These are phyloP conservation scores for Hyaloperonospora arabidopsidis DNA, from an alignment of 352 stramenopile genomes.

Conservation along the genomic window DNA sequence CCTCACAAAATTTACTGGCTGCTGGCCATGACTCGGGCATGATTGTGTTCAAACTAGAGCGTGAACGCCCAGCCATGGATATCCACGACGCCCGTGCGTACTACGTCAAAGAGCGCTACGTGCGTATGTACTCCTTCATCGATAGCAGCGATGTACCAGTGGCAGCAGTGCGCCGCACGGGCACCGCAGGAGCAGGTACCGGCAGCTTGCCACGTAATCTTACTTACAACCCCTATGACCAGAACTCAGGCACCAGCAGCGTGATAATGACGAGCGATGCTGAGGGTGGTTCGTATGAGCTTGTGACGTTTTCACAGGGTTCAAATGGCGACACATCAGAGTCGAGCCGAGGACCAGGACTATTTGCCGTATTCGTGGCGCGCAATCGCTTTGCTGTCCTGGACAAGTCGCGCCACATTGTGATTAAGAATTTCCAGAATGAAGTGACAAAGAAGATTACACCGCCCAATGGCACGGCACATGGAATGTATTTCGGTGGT, in stretches of 20 bases:
- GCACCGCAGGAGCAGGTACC: constrained; percentile 74
- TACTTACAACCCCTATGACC: constrained; percentile 95
- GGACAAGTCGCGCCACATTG: constrained; percentile 93
- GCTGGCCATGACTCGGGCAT: constrained; percentile 99
- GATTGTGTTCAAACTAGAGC: constrained; percentile 99
- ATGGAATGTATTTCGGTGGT: constrained; percentile 95
- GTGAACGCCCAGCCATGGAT: constrained; percentile 94
- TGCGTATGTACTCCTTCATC: constrained; percentile 94
- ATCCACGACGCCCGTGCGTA: constrained; percentile 83
- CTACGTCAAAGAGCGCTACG: constrained; percentile 97
- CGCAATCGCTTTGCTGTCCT: constrained; percentile 97
- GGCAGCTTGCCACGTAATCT: constrained; percentile 91
- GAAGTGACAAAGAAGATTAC: constrained; percentile 97
- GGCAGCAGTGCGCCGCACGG: constrained; percentile 57
- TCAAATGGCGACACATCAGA: constrained; percentile 82
- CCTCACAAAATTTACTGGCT: constrained; percentile 95
- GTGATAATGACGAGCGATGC: constrained; percentile 93
- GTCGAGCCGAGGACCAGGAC: constrained; percentile 89
- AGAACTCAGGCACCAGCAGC: constrained; percentile 71
- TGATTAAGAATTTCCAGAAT: constrained; percentile 99
- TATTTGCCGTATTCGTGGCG: constrained; percentile 95
- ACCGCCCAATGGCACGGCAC: constrained; percentile 91
- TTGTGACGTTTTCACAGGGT: constrained; percentile 90
- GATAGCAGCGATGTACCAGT: constrained; percentile 73
- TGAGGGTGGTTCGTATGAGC: constrained; percentile 96